These are phyloP conservation scores for Euryodendron excelsum DNA, from an alignment of 148 eudicot species.

Conservation along the genomic window DNA sequence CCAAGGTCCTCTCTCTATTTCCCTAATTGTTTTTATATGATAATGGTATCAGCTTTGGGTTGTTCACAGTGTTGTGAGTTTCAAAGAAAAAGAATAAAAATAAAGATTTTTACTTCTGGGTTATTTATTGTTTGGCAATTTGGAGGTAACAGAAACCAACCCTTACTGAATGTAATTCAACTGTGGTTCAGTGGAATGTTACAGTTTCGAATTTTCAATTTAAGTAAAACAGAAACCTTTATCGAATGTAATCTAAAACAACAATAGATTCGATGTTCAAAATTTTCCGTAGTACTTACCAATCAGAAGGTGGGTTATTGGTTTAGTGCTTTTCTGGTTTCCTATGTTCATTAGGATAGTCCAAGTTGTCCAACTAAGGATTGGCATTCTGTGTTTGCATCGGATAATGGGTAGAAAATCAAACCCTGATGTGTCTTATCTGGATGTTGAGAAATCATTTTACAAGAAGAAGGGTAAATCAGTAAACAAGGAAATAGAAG, in stretches of 20 bases:
- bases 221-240: background rate
- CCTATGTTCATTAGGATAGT: background rate
- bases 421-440: slow-evolving; percentile 66
- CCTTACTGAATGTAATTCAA: background rate
- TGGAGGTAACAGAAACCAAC: background rate
- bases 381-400: slow-evolving; percentile 20
- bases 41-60: too few relatives aligned
- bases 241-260: background rate
- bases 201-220: background rate
- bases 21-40: background rate
- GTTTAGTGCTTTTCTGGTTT: background rate
- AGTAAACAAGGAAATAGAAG: slow-evolving; percentile 59
- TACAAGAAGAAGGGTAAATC: slow-evolving; percentile 70
- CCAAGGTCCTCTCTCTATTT: slow-evolving; percentile 53
- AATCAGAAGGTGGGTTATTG: background rate
- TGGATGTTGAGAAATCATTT: slow-evolving; percentile 77
- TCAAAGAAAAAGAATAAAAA: too few relatives aligned
- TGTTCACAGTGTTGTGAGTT: too few relatives aligned
- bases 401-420: slow-evolving; percentile 79
- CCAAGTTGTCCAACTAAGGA: background rate
- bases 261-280: background rate
- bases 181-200: background rate
- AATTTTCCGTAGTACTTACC: background rate
- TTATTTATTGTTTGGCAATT: too few relatives aligned
- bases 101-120: too few relatives aligned